Conservation (phyloP, 2,329 filamentous ascomycete genomes). For the Aspergillus sp. region DNA sequence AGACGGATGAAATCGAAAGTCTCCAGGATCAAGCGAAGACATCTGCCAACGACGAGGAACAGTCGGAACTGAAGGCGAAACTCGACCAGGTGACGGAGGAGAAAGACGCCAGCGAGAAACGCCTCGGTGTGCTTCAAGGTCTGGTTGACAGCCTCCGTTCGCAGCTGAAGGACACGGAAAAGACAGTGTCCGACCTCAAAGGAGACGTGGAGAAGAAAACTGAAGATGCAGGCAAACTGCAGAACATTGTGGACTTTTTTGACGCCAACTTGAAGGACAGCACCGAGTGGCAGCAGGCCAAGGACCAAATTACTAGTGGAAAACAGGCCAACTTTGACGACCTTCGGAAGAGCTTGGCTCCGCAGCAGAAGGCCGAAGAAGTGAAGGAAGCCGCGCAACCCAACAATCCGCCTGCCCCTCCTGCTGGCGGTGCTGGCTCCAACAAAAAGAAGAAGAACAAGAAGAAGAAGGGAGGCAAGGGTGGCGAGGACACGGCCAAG, state of each 20-base stretch:
- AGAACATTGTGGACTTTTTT: slow-evolving; percentile 39
- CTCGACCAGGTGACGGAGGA: slow-evolving; percentile 35
- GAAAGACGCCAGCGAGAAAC: slow-evolving; percentile 48
- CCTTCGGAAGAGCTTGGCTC: slow-evolving; percentile 29
- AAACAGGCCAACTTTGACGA: slow-evolving; percentile 33
- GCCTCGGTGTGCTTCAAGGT: slow-evolving; percentile 52
- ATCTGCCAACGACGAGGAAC: slow-evolving; percentile 17
- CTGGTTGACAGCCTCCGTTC: slow-evolving; percentile 54
- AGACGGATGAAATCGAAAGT: slow-evolving; percentile 38
- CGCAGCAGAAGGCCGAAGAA: slow-evolving; percentile 21
- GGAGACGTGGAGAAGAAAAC: slow-evolving; percentile 40
- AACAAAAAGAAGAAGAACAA: slow-evolving; percentile 78
- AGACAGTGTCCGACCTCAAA: slow-evolving; percentile 46
- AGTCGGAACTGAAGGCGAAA: slow-evolving; percentile 26
- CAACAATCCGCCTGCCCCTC: slow-evolving; percentile 16
- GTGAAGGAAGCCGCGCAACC: slow-evolving; percentile 18
- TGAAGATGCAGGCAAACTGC: slow-evolving; percentile 29
- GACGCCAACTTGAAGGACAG: slow-evolving; percentile 37
- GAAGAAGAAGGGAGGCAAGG: slow-evolving; percentile 72
- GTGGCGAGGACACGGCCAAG: slow-evolving; percentile 35
- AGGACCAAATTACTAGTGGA: slow-evolving; percentile 31
- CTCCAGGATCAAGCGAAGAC: slow-evolving; percentile 29
- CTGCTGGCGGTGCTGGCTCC: slow-evolving; percentile 27
- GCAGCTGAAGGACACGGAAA: slow-evolving; percentile 54
- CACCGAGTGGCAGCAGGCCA: slow-evolving; percentile 33